phyloP scores from a whole-genome alignment of 2,329 filamentous ascomycete genomes.

The Aspergillus quadricinctus region DNA sequence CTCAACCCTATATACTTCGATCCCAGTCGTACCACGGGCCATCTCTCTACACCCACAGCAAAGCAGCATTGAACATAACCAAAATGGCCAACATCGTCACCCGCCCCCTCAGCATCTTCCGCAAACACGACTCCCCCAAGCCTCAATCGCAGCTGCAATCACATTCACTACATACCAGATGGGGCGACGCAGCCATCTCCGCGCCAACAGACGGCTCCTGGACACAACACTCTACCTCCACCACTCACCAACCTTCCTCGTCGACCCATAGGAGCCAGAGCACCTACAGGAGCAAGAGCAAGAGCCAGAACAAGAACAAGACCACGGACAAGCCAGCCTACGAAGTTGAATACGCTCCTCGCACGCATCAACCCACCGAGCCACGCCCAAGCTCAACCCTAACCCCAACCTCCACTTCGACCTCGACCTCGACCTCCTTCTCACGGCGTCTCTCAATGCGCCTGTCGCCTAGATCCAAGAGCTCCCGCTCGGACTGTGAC shows the following conservation, averaged over 20 bases:
- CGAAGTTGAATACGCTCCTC: constrained; percentile 17
- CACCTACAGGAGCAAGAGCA: not conserved
- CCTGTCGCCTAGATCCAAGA: constrained; percentile 20
- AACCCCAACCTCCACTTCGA: constrained; percentile 12
- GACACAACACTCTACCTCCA: constrained; percentile 27
- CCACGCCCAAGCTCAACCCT: constrained; percentile 1
- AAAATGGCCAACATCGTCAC: constrained; percentile 28
- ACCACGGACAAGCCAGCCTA: constrained; percentile 20
- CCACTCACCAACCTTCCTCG: constrained; percentile 19
- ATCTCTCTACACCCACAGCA: not conserved
- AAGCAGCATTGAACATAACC: not conserved
- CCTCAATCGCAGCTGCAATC: constrained; percentile 2
- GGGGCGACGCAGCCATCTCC: constrained; percentile 37
- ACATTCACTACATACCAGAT: constrained; percentile 30
- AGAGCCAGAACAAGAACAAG: constrained; percentile 12
- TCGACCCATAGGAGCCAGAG: constrained; percentile 3
- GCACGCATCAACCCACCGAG: constrained; percentile 6
- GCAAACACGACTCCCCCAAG: constrained; percentile 22
- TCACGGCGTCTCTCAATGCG: constrained; percentile 27
- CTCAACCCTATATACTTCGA: not conserved
- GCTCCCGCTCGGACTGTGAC: constrained; percentile 2
- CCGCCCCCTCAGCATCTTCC: constrained; percentile 28
- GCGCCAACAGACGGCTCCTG: constrained; percentile 37
- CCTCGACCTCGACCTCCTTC: constrained; percentile 19
- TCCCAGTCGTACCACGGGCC: not conserved